phyloP scores from a whole-genome alignment of 345 rosid species.

The Rhodamnia argentea region DNA sequence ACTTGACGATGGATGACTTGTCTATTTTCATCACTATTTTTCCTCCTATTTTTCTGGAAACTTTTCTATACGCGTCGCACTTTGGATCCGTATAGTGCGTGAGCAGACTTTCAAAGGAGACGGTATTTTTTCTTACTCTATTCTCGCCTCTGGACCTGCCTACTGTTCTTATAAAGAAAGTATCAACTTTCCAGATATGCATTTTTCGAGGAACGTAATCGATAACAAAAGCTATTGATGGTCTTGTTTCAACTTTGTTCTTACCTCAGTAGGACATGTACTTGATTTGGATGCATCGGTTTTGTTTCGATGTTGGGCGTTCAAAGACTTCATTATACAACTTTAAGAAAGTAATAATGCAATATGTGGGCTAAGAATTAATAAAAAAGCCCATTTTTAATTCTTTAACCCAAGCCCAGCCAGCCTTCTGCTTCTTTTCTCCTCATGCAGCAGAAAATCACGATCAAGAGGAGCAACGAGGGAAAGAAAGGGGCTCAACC shows the following conservation, averaged over 20 bases:
- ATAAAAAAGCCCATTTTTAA: too few species aligned
- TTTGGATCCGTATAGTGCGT: background rate
- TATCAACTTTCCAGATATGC: constrained; percentile 16
- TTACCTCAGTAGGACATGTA: background rate
- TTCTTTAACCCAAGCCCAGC: too few species aligned
- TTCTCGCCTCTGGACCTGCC: background rate
- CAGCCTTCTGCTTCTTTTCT: too few species aligned
- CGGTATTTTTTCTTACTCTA: background rate
- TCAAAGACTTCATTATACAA: background rate
- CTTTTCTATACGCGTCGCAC: background rate
- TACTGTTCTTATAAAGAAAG: background rate
- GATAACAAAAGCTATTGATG: too few species aligned
- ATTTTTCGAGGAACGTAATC: too few species aligned
- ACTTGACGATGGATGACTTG: background rate
- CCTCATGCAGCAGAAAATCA: too few species aligned
- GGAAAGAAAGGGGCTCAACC: too few species aligned
- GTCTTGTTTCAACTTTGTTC: background rate
- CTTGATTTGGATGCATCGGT: background rate
- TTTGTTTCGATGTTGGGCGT: background rate
- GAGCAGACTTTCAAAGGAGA: background rate
- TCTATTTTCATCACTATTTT: background rate
- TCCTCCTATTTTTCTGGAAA: background rate
- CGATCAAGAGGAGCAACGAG: too few species aligned
- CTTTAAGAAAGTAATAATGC: background rate
- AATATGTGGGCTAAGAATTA: too few species aligned